Evolutionary conservation across 1,284 basidiomycete species (phyloP), one percentile per base, ranked within the genome.

Genomic region (Volvariella volvacea): DNA sequence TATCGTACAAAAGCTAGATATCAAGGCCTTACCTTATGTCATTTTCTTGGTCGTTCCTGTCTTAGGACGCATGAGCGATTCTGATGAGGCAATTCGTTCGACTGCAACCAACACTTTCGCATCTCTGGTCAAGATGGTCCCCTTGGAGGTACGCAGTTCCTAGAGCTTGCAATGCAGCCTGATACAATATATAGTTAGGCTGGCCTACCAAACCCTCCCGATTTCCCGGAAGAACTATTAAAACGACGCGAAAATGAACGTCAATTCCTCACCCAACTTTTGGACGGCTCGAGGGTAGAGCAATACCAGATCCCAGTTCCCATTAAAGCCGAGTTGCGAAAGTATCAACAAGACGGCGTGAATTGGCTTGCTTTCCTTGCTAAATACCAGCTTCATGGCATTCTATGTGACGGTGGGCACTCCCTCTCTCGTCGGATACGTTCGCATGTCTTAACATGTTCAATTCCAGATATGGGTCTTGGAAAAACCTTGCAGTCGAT

Each of bases 401-500:
- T 99, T 54, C 81, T 99, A 22, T 99, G 96, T 62, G 96, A 99
- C 61, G 95, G 92, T 91, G 55, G 57, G 83, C 56, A 39, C n/a
- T 14, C 22, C 15, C 32, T 31, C 7, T 28, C 41, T 9, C 25
- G 39, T 33, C 4, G n/a, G n/a, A 45, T 21, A 28, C 9, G 6
- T 20, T 20, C 15, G 6, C 30, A 22, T 41, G 17, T 47, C 42
- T 44, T 20, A 52, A 36, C 22, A 31, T n/a, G 32, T 45, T 37
- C 33, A 20, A 22, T 44, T 9, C 25, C 55, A 94, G 91, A 98
- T 59, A 99, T 99, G 95, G 96, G 96, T 51, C 80, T 99, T 4
- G 96, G 96, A 21, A 99, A 99, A 71, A 98, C 94, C 1, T 68
- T 99, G 12, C 96, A 99, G 64, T 96, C 95, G 0, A 99, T 99